Evolutionary conservation across 1,284 basidiomycete species (phyloP), one percentile per base, ranked within the genome.

Genomic region (Coniophora puteana): DNA sequence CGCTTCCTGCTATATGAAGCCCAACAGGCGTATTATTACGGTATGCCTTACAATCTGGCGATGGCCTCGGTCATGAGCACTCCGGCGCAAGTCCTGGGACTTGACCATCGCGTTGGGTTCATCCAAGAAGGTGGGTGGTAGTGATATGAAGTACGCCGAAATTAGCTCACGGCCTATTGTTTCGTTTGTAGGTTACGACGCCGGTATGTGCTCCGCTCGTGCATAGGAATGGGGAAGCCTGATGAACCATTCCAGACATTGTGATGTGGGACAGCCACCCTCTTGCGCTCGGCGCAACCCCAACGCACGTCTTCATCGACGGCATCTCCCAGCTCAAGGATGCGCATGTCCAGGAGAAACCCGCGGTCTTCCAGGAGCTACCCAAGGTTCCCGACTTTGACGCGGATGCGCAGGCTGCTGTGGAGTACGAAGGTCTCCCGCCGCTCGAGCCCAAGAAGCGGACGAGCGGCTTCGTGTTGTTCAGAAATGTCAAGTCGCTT

Each of bases 1-100:
- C 74, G 89, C 12, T 82, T 81, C 57, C 70, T 93, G 7, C 63
- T 89, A 12, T 80, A 83, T 56, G 89, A 93, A 65, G 91, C 90
- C 1, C 84, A 86, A 40, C 82, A 88, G 61, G 88, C 84, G 3
- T 80, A 90, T 57, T 80, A 86, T 54, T 92, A 76, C 47, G 73
- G 78, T 30, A 67, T 83, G n/a, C 65, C 74, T 4, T 63, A 66
- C 16, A 67, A 76, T 53, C 57, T 80, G 3, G 78, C 82, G 0
- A 65, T 89, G 13, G 69, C 78, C 4, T 71, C 86, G 2, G 80
- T 93, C 26, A 93, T 83, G 1, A 81, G 82, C 4, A 77, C 75
- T 23, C 81, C 90, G 3, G 89, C 90, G 4, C 66, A 67, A 20
- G 74, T 78, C 3, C 66, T 83, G 13, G 90, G 89, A 4, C 68